phyloP scores from a whole-genome alignment of 495 filamentous ascomycete species.

The Tuber indicum region DNA sequence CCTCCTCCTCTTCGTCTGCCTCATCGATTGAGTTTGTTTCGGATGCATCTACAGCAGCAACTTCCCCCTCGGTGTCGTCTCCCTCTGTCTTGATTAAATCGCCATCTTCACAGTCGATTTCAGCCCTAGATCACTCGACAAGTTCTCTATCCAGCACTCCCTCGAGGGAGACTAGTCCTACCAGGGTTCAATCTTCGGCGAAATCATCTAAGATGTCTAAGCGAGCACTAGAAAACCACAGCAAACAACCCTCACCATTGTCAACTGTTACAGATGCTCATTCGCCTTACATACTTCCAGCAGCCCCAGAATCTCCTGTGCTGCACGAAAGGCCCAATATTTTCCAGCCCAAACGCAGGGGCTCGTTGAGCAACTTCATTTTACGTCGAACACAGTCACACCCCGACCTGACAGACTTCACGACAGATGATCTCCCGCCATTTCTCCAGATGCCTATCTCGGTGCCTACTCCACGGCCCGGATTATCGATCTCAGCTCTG shows the following conservation, averaged over 20 bases:
- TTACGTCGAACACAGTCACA: constrained; percentile 33
- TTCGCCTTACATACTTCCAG: constrained; percentile 29
- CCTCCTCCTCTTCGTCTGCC: constrained; percentile 32
- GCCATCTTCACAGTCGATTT: constrained; percentile 23
- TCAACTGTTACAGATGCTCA: constrained; percentile 37
- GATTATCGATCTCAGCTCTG: constrained; percentile 12
- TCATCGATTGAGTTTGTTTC: constrained; percentile 36
- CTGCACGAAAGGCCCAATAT: constrained; percentile 17
- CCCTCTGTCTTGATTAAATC: constrained; percentile 37
- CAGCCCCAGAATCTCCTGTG: constrained; percentile 13
- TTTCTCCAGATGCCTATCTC: constrained; percentile 30
- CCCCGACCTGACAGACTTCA: constrained; percentile 33
- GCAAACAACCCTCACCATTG: constrained; percentile 35
- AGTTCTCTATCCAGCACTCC: constrained; percentile 7
- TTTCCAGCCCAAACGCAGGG: constrained; percentile 18
- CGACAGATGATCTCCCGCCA: constrained; percentile 22
- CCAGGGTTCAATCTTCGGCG: constrained; percentile 8
- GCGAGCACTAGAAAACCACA: constrained; percentile 26
- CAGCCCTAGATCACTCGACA: constrained; percentile 5
- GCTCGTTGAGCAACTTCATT: constrained; percentile 28
- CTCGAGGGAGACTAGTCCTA: constrained; percentile 14
- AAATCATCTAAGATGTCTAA: constrained; percentile 23
- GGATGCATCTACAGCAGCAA: constrained; percentile 33
- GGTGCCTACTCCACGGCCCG: constrained; percentile 15
- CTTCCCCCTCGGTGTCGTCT: constrained; percentile 37